Base-by-base conservation (phyloP, 352 stramenopile genomes). In the Pilasporangium apinafurcum region DNA sequence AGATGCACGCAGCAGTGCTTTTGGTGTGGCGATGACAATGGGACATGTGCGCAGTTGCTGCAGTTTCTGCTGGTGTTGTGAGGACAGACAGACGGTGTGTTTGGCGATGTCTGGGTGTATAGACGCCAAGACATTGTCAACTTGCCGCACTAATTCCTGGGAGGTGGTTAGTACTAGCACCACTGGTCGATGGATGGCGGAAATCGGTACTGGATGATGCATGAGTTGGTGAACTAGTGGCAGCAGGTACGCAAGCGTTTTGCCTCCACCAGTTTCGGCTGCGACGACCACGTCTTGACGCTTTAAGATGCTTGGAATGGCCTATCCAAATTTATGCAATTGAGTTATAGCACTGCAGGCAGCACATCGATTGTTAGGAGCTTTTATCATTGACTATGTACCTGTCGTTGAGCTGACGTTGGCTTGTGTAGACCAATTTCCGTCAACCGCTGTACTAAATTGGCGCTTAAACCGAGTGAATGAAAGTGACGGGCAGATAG, bases 191-290 rank as follows among this genome's bases (percentile, higher is more conserved):
- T 65, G 66, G 25, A 84, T 64, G 9, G 66, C 38, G 7, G 51
- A 44, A n/a, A 62, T 18, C 0, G 59, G 44, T 36, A 83, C 30
- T 31, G 62, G 44, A 21, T 66, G 55, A n/a, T 49, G 25, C 18
- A 65, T 51, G 16, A 76, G 53, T 26, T 71, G 62, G 40, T 93
- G 67, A 22, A 98, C 49, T 47, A 98, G 60, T 3, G 95, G 94
- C 33, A 99, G 47, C 3, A 98, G 46, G 61, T 98, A 99, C 8
- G 93, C 80, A 35, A 99, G 69, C 25, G 95, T 99, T 65, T 99
- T 99, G 39, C 94, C 94, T 42, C 70, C 86, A 32, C 95, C 95
- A 0, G 95, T 99, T 54, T 98, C 93, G 12, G 80, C 88, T 21
- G 96, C 95, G 35, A 99, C 65, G 16, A 98, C 83, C 16, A 98